Evolutionary conservation across 2,329 filamentous ascomycete genomes (phyloP).

Genomic region (Chaetomium strumarium): DNA sequence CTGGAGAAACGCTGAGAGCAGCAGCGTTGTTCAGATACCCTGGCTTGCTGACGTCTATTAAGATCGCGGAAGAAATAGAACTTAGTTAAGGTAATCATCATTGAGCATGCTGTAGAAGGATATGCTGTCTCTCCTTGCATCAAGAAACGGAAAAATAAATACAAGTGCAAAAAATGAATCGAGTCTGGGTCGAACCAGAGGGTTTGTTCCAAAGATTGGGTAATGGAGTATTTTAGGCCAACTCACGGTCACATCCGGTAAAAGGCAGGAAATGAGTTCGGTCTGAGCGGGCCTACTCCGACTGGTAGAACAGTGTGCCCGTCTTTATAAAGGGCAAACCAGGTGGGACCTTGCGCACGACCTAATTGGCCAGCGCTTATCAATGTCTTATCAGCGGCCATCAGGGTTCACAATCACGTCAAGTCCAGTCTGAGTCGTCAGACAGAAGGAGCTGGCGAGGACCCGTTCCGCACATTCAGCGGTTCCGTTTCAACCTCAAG

Average conservation of each 20-base stretch:
- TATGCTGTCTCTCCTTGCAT: no score
- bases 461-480: no score
- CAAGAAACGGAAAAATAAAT: no score
- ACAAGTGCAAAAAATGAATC: slow-evolving; percentile 22
- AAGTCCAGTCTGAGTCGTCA: no score
- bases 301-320: accelerated
- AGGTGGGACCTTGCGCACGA: not conserved
- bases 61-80: no score
- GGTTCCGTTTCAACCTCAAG: no score
- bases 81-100: no score
- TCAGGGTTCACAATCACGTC: slow-evolving; percentile 4
- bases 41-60: no score
- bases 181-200: slow-evolving; percentile 25
- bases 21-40: no score
- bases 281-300: slow-evolving; percentile 27
- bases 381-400: slow-evolving; percentile 8
- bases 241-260: slow-evolving; percentile 30
- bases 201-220: slow-evolving; percentile 26
- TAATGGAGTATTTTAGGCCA: slow-evolving; percentile 28
- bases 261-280: slow-evolving; percentile 30
- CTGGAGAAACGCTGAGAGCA: no score
- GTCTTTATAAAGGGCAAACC: slow-evolving; percentile 14
- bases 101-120: no score
- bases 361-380: not conserved
- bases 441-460: no score